Base-by-base conservation (phyloP, 371 early-diverging fungal species). In the Globomyces sp. region DNA sequence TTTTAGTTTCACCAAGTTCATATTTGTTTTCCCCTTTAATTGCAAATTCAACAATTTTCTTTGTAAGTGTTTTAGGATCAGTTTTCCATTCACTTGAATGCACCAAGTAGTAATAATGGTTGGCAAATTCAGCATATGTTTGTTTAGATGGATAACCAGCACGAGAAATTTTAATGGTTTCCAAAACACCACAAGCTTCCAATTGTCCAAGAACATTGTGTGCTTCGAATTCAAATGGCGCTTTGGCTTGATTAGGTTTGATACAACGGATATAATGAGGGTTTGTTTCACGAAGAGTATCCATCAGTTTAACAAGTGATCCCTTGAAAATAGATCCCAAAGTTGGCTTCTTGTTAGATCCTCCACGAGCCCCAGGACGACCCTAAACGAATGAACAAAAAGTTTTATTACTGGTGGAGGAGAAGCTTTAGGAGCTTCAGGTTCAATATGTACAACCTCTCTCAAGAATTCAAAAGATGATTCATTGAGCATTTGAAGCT, bases 181-280 rank as follows among this genome's bases (percentile, higher is more conserved):
- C 99, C 39, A 99, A 75, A 11, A 99, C 99, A 87, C 99, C 99
- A 82, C 99, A 99, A 46, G 99, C 99, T 62, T 95, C 89, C 57
- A 99, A 76, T 80, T 99, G 99, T 41, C 91, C 79, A 3, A 99
- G 80, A 9, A 99, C 96, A 88, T 94, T 90, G 48, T 86, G 87
- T 37, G 94, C 87, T 60, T 99, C 96, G 71, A 99, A 94, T 13
- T 69, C 80, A 88, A 92, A 92, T 13, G 96, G 86, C 1, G 81
- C 83, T 77, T 98, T 98, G 63, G 87, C 89, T 74, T 90, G 92
- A 79, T 98, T 98, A 10, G 98, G 96, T 74, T 98, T 98, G 78
- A 98, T 94, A 86, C 98, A 98, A 66, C 98, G 92, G 69, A 98
- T 95, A 74, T 99, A 99, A 68, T 93, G 94, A 11, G 94, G 93